Conservation (phyloP, 768 basidiomycete species). For the Mycena rosella region DNA sequence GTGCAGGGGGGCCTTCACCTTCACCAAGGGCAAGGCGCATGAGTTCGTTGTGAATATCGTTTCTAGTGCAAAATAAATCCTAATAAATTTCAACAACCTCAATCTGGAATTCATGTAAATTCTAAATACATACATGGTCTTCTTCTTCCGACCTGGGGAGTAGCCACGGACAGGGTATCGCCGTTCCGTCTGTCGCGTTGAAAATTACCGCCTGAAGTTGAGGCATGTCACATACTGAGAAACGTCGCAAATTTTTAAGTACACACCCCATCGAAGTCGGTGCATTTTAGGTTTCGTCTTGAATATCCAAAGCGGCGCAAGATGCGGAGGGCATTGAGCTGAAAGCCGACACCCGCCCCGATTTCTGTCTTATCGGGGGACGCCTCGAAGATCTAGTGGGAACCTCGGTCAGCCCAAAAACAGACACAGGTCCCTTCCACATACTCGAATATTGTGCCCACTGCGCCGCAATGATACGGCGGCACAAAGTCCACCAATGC, state of each 20-base stretch:
- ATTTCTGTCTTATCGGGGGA: conserved; percentile 18
- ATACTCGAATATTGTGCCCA: conserved; percentile 13
- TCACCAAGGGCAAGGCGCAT: conserved; percentile 12
- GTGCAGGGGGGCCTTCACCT: conserved; percentile 19
- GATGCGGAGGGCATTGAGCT: conserved; percentile 19
- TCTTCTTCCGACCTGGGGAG: neutral
- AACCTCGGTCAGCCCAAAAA: conserved; percentile 10
- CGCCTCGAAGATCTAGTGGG: conserved; percentile 29
- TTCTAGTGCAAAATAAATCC: conserved; percentile 22
- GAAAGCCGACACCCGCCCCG: conserved; percentile 22
- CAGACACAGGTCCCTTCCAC: neutral
- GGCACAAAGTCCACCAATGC: neutral
- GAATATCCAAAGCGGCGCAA: conserved; percentile 10
- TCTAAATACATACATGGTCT: neutral
- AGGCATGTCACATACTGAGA: neutral
- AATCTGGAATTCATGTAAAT: neutral
- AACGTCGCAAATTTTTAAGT: neutral
- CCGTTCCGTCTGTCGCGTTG: conserved; percentile 12
- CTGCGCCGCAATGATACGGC: neutral
- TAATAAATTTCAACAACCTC: neutral
- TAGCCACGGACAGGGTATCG: neutral
- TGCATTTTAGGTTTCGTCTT: conserved; percentile 15
- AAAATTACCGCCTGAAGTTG: conserved; percentile 8
- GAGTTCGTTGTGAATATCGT: conserved; percentile 30
- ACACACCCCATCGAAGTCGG: conserved; percentile 28